phyloP scores from a whole-genome alignment of 2,329 filamentous ascomycete genomes.

The Clathrospora elynae region DNA sequence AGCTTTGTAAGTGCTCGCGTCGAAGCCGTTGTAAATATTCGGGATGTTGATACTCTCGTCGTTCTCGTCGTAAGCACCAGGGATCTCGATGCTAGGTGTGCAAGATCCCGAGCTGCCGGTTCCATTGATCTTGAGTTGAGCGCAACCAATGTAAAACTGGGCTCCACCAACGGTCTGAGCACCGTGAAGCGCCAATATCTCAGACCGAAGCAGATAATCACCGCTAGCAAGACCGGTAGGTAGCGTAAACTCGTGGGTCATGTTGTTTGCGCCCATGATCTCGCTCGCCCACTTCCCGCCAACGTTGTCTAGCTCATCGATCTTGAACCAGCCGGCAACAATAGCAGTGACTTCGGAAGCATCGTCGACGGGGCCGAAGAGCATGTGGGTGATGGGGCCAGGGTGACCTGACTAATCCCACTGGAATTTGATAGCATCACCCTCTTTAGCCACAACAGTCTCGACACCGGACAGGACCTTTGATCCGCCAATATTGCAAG shows the following conservation, averaged over 20 bases:
- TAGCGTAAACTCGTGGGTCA: constrained; percentile 45
- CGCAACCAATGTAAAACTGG: constrained; percentile 53
- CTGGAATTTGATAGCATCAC: constrained; percentile 42
- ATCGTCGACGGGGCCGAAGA: constrained; percentile 61
- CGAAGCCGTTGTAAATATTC: constrained; percentile 45
- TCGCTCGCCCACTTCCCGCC: constrained; percentile 43
- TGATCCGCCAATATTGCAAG: constrained; percentile 41
- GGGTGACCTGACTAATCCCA: constrained; percentile 43
- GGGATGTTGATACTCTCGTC: constrained; percentile 46
- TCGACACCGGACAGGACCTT: constrained; percentile 37
- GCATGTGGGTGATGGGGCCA: constrained; percentile 44
- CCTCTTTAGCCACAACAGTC: constrained; percentile 36
- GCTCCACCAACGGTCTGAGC: constrained; percentile 44
- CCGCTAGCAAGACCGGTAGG: constrained; percentile 50
- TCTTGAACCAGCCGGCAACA: constrained; percentile 47
- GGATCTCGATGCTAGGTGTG: constrained; percentile 49
- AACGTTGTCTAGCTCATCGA: constrained; percentile 38
- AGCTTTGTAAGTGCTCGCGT: constrained; percentile 35
- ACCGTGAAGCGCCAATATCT: constrained; percentile 55
- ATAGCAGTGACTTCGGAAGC: constrained; percentile 41
- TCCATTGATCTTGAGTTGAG: constrained; percentile 51
- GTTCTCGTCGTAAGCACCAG: constrained; percentile 45
- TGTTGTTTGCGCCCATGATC: constrained; percentile 48
- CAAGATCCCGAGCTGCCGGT: constrained; percentile 45
- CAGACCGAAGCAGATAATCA: constrained; percentile 50